These are phyloP conservation scores for Chlorella ohadii DNA, from an alignment of 139 green algal species.

Conservation along the genomic window DNA sequence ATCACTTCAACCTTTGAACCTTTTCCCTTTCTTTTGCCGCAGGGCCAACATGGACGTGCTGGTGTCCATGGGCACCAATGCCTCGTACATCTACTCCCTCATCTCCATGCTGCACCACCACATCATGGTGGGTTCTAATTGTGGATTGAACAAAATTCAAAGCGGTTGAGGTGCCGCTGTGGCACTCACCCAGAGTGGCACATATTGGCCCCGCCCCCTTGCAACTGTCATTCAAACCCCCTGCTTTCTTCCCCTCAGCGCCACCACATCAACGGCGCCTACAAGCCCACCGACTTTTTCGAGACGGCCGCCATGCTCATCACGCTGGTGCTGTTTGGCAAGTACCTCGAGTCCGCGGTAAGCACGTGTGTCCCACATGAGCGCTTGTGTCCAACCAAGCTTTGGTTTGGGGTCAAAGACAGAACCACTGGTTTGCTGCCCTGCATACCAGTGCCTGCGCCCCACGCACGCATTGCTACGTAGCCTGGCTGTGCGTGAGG, in stretches of 20 bases:
- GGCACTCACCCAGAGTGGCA: no score
- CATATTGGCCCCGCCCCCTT: no score
- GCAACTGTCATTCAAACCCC: background rate
- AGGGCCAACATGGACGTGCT: conserved; percentile 99
- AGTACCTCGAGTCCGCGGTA: conserved; percentile 56
- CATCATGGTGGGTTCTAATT: conserved; percentile 50
- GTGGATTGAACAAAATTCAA: no score
- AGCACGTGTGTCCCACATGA: background rate
- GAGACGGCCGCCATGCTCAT: conserved; percentile 98
- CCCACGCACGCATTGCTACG: no score
- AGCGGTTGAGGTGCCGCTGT: no score
- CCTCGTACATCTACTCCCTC: conserved; percentile 92
- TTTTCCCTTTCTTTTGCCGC: conserved; percentile 34
- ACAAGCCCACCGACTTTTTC: conserved; percentile 94
- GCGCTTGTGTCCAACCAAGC: background rate
- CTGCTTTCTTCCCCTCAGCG: background rate
- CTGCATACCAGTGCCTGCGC: no score
- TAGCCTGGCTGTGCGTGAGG: no score
- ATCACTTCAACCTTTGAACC: no score
- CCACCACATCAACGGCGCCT: conserved; percentile 34
- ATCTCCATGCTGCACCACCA: conserved; percentile 85
- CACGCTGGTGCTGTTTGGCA: conserved; percentile 94
- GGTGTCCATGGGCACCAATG: conserved; percentile 94
- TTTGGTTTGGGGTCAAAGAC: no score
- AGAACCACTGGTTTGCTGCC: no score